Conservation (phyloP, 1,284 basidiomycete species). For the Earliella scabrosa region DNA sequence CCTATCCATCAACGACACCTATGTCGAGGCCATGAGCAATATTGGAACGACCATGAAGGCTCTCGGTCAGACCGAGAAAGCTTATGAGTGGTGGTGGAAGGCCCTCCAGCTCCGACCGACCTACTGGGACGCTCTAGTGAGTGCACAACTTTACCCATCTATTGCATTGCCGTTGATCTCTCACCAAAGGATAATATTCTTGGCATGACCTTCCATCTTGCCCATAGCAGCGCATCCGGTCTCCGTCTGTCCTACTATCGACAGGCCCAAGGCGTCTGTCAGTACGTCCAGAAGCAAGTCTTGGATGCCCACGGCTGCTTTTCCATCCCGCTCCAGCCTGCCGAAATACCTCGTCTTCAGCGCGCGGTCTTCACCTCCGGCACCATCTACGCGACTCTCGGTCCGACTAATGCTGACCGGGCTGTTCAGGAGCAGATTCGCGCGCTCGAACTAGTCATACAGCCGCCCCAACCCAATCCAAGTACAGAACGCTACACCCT, state of each 20-base stretch:
- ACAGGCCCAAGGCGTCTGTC: slow-evolving; percentile 30
- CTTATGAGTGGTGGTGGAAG: slow-evolving; percentile 35
- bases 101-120: slow-evolving; percentile 30
- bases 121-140: slow-evolving; percentile 34
- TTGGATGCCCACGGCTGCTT: slow-evolving; percentile 22
- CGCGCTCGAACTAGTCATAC: slow-evolving; percentile 29
- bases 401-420: slow-evolving; percentile 9
- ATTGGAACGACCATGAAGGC: slow-evolving; percentile 53
- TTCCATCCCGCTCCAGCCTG: slow-evolving; percentile 10
- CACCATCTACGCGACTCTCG: slow-evolving; percentile 25
- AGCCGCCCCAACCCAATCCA: slow-evolving; percentile 17
- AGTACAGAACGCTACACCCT: slow-evolving; percentile 25
- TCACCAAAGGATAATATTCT: slow-evolving; percentile 31
- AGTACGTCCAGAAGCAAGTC: slow-evolving; percentile 25
- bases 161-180: background rate
- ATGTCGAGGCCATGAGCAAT: slow-evolving; percentile 52
- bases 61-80: slow-evolving; percentile 31
- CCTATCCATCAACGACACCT: slow-evolving; percentile 27
- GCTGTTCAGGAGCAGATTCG: slow-evolving; percentile 27
- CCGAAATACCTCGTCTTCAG: slow-evolving; percentile 31
- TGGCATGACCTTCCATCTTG: slow-evolving; percentile 27
- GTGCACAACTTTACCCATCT: background rate
- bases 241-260: slow-evolving; percentile 21
- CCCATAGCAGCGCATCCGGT: slow-evolving; percentile 14
- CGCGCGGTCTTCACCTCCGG: slow-evolving; percentile 31